Conservation (phyloP, 2,329 filamentous ascomycete genomes). For the Talaromyces sp. region DNA sequence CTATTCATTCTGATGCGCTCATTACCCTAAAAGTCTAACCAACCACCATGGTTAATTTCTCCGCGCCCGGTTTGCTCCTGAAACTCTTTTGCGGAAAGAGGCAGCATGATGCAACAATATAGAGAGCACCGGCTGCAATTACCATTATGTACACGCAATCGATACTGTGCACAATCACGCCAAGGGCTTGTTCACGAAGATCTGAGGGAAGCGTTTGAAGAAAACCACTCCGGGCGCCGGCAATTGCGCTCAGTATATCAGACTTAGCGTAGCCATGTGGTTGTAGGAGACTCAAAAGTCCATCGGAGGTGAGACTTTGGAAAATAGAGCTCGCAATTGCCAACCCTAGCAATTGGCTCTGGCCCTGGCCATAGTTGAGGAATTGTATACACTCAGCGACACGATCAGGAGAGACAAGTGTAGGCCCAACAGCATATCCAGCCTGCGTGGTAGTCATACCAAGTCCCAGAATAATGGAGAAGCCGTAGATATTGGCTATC, state of each 20-base stretch:
- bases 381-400: neutral
- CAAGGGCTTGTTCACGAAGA: constrained; percentile 23
- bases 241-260: constrained; percentile 28
- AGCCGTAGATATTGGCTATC: constrained; percentile 23
- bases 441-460: constrained; percentile 21
- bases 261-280: constrained; percentile 21
- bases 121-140: constrained; percentile 24
- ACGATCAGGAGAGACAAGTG: neutral
- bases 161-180: constrained; percentile 23
- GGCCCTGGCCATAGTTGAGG: neutral
- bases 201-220: constrained; percentile 23
- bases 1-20: neutral
- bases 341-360: neutral
- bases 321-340: constrained; percentile 36
- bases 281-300: constrained; percentile 23
- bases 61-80: neutral
- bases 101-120: no score
- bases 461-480: constrained; percentile 21
- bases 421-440: constrained; percentile 19
- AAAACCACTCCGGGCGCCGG: constrained; percentile 28
- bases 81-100: neutral
- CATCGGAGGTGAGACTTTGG: constrained; percentile 29
- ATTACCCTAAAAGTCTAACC: neutral
- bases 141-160: constrained; percentile 29
- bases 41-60: neutral